A percentile compares a stretch with the other conserved stretches of the same genome.
Conservation (phyloP, 805 yeast species). For the Ogataea nonfermentans region DNA sequence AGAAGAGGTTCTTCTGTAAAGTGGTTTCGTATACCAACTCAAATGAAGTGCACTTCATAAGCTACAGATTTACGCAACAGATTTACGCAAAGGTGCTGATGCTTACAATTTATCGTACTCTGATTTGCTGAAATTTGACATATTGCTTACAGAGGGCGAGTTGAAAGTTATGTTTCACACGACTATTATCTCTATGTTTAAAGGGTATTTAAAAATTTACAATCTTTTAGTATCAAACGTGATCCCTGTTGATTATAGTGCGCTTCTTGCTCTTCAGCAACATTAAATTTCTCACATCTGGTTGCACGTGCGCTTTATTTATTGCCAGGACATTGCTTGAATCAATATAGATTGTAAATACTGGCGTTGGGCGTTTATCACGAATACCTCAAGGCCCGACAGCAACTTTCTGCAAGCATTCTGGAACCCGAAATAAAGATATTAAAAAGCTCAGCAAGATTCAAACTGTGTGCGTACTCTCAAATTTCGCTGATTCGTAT, state of each 20-base stretch:
- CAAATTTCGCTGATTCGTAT: too few relatives aligned
- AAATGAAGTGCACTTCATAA: too few relatives aligned
- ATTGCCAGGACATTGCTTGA: conserved; percentile 2
- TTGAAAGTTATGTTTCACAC: too few relatives aligned
- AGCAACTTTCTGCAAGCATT: too few relatives aligned
- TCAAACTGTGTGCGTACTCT: too few relatives aligned
- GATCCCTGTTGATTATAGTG: neutral
- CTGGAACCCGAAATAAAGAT: too few relatives aligned
- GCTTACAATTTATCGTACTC: conserved; percentile 2
- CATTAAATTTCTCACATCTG: too few relatives aligned
- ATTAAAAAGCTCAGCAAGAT: neutral
- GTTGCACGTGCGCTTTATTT: neutral
- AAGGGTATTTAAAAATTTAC: conserved; percentile 1
- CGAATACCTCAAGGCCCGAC: too few relatives aligned
- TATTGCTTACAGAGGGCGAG: neutral
- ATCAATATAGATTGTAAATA: neutral
- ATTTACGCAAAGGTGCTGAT: neutral
- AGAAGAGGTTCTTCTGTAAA: too few relatives aligned
- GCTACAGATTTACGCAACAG: too few relatives aligned
- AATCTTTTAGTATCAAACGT: neutral
- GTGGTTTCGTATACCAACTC: too few relatives aligned
- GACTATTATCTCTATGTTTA: neutral
- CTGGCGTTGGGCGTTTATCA: conserved; percentile 1
- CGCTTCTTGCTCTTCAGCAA: neutral
- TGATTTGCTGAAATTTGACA: conserved; percentile 5